Percentiles rank a stretch among this genome's conserved stretches.
These are phyloP conservation scores for Herpetospermum pedunculosum DNA, from an alignment of 306 rosid genomes.

Conservation along the genomic window DNA sequence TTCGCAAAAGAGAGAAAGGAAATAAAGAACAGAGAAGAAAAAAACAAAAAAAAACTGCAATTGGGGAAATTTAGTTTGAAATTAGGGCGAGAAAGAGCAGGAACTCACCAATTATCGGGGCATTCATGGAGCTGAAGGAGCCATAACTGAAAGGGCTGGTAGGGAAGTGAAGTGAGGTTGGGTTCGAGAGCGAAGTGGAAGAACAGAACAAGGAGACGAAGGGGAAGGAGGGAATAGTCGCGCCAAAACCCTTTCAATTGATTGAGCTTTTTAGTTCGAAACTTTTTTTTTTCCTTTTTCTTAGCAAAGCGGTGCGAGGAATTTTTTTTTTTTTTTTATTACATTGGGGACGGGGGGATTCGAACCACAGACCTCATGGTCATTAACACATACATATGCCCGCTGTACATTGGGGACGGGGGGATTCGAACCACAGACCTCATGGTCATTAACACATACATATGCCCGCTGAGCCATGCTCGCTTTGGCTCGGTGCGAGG, in stretches of 20 bases:
- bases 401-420: no score
- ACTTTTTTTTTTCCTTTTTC: background rate
- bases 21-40: background rate
- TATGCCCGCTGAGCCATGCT: no score
- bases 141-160: background rate
- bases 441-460: no score
- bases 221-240: background rate
- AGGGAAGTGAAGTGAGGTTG: background rate
- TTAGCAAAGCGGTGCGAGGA: no score
- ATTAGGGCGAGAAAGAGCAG: background rate
- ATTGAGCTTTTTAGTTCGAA: background rate
- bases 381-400: no score
- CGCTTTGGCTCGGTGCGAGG: no score
- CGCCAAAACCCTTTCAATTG: background rate
- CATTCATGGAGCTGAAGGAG: conserved; percentile 27
- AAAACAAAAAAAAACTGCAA: background rate
- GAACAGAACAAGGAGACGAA: background rate
- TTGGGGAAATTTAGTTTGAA: background rate
- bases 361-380: no score
- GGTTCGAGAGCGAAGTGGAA: background rate
- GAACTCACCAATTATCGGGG: conserved; percentile 51
- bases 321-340: no score
- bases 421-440: no score
- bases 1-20: background rate
- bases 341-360: no score